phyloP scores from a whole-genome alignment of 176 grass and related monocot genomes.

The Aegilops longissima region DNA sequence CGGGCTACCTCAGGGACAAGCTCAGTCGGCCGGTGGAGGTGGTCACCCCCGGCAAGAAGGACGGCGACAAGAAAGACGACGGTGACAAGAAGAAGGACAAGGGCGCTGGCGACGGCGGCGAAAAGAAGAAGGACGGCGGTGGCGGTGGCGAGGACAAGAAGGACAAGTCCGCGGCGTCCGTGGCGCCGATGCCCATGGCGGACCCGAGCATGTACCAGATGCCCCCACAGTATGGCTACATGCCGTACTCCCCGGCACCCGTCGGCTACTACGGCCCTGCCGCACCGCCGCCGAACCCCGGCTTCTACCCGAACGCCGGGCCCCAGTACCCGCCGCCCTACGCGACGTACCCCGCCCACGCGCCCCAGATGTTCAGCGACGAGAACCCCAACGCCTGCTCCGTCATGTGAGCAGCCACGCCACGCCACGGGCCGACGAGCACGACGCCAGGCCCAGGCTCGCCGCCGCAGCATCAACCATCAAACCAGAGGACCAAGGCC shows the following conservation, averaged over 20 bases:
- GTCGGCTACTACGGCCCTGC: constrained; percentile 26
- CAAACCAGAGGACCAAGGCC: constrained; percentile 4
- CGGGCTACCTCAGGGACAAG: constrained; percentile 64
- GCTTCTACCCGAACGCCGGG: constrained; percentile 49
- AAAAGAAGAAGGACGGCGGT: constrained; percentile 31
- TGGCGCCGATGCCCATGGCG: constrained; percentile 17
- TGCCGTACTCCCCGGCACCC: background rate
- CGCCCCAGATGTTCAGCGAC: constrained; percentile 95
- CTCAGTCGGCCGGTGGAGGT: constrained; percentile 67
- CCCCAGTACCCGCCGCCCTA: constrained; percentile 34
- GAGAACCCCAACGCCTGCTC: constrained; percentile 98
- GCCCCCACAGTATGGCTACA: constrained; percentile 38
- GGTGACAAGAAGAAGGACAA: constrained; percentile 46
- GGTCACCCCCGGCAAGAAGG: constrained; percentile 50
- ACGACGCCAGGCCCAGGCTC: background rate
- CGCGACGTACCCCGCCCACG: constrained; percentile 44
- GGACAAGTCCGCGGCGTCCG: constrained; percentile 41
- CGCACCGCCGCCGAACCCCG: constrained; percentile 1
- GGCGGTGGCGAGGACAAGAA: constrained; percentile 27
- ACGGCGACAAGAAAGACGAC: constrained; percentile 32
- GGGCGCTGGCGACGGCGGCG: constrained; percentile 2
- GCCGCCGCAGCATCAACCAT: background rate
- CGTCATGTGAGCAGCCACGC: constrained; percentile 50
- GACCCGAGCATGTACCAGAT: constrained; percentile 54
- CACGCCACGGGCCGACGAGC: background rate